Percentiles rank a stretch among this genome's conserved stretches.
Evolutionary conservation across 1,284 basidiomycete genomes (phyloP).

Genomic region (Ceratobasidium sp.): DNA sequence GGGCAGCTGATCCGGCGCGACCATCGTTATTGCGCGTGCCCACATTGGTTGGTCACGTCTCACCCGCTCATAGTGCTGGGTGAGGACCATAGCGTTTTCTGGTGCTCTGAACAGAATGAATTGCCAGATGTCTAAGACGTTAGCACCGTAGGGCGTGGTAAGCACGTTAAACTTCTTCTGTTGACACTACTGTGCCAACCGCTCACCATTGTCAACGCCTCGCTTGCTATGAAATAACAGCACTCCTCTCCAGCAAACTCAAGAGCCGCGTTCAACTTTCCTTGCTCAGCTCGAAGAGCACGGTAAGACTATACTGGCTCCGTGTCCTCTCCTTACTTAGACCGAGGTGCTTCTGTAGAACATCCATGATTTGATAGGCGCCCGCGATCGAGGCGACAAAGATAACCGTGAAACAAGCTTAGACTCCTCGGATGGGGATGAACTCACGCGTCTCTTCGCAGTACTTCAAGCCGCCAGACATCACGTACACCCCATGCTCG

Average conservation of each 20-base stretch:
- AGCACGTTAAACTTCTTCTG: background rate
- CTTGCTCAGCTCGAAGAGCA: background rate
- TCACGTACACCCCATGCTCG: background rate
- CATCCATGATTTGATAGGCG: background rate
- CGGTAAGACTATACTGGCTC: background rate
- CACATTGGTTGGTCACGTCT: background rate
- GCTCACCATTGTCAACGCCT: conserved; percentile 17
- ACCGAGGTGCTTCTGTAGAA: background rate
- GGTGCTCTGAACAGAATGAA: conserved; percentile 2
- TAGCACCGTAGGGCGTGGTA: background rate
- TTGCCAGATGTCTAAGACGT: background rate
- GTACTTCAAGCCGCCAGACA: background rate
- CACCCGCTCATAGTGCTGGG: background rate
- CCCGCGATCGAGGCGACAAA: background rate
- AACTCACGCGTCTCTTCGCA: background rate
- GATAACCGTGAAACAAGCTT: background rate
- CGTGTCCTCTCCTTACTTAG: background rate
- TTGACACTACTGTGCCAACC: background rate
- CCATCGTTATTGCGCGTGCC: conserved; percentile 12
- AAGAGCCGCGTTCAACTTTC: background rate
- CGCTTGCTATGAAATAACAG: background rate
- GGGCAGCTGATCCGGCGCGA: background rate
- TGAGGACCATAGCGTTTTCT: background rate
- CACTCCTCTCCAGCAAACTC: background rate
- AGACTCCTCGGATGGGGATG: background rate